A percentile compares a stretch with the other conserved stretches of the same genome.
These are phyloP conservation scores for Puccinia sorghi DNA, from an alignment of 1,284 basidiomycete species.

Conservation along the genomic window DNA sequence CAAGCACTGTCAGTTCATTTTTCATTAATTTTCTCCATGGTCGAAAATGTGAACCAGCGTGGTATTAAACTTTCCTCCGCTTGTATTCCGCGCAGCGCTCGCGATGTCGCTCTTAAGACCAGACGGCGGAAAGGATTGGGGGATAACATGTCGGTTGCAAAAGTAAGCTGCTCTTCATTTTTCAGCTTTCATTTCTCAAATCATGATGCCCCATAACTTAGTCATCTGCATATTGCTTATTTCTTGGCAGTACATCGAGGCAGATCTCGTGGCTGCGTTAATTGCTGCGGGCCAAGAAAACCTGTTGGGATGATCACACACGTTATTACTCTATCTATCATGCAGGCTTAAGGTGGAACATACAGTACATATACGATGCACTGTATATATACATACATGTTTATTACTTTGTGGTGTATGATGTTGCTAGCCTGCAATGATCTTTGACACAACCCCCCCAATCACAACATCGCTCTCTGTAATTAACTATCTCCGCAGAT, in stretches of 20 bases:
- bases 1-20: slow-evolving; percentile 64
- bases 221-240: not conserved
- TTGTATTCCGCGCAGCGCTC: slow-evolving; percentile 66
- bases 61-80: too few species aligned
- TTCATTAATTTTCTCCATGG: not conserved
- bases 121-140: slow-evolving; percentile 90
- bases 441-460: not conserved
- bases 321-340: not conserved
- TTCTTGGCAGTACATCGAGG: slow-evolving; percentile 44
- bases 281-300: slow-evolving; percentile 48
- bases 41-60: too few species aligned
- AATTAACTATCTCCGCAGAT: not conserved
- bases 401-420: slow-evolving; percentile 9
- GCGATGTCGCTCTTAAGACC: slow-evolving; percentile 91
- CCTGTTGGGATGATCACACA: slow-evolving; percentile 32
- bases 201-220: not conserved
- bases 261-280: slow-evolving; percentile 43
- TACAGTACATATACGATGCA: slow-evolving; percentile 8
- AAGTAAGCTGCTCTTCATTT: slow-evolving; percentile 18
- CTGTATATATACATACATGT: slow-evolving; percentile 8
- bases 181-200: not conserved
- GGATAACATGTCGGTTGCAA: slow-evolving; percentile 57
- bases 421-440: not conserved
- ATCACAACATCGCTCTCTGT: not conserved
- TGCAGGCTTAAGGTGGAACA: not conserved